Conservation (phyloP, 2,329 filamentous ascomycete species). For the Didymosphaeria variabile region DNA sequence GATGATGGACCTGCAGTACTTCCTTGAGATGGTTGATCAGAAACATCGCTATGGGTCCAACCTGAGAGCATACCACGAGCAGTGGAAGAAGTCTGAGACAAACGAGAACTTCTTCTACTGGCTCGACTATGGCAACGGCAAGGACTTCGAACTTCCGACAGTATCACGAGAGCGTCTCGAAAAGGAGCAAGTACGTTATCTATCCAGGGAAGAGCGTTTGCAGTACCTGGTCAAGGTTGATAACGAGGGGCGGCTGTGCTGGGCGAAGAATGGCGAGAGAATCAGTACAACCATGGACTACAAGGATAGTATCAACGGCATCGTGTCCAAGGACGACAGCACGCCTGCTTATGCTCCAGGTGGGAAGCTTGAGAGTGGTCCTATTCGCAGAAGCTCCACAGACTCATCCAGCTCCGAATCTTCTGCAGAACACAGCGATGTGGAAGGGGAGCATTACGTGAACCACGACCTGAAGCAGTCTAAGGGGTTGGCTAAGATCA, state of each 20-base stretch:
- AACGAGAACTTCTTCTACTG: slow-evolving; percentile 94
- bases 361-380: slow-evolving; percentile 32
- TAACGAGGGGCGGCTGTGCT: slow-evolving; percentile 76
- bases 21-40: slow-evolving; percentile 82
- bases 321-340: slow-evolving; percentile 55
- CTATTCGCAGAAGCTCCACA: slow-evolving; percentile 30
- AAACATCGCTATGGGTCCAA: slow-evolving; percentile 91
- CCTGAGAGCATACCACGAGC: slow-evolving; percentile 79
- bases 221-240: slow-evolving; percentile 84
- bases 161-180: slow-evolving; percentile 80
- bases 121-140: slow-evolving; percentile 84
- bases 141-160: slow-evolving; percentile 71
- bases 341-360: slow-evolving; percentile 53
- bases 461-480: slow-evolving; percentile 69
- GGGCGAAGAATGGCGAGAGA: slow-evolving; percentile 81
- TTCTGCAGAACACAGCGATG: slow-evolving; percentile 63
- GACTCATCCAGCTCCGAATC: slow-evolving; percentile 44
- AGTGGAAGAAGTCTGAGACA: slow-evolving; percentile 81
- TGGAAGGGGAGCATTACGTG: slow-evolving; percentile 70
- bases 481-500: slow-evolving; percentile 68
- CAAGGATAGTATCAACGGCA: slow-evolving; percentile 79
- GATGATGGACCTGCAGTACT: slow-evolving; percentile 87
- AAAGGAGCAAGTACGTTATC: slow-evolving; percentile 81
- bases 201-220: slow-evolving; percentile 81
- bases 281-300: slow-evolving; percentile 80